Evolutionary conservation across 345 rosid species (phyloP).

Genomic region (Moringa oleifera): DNA sequence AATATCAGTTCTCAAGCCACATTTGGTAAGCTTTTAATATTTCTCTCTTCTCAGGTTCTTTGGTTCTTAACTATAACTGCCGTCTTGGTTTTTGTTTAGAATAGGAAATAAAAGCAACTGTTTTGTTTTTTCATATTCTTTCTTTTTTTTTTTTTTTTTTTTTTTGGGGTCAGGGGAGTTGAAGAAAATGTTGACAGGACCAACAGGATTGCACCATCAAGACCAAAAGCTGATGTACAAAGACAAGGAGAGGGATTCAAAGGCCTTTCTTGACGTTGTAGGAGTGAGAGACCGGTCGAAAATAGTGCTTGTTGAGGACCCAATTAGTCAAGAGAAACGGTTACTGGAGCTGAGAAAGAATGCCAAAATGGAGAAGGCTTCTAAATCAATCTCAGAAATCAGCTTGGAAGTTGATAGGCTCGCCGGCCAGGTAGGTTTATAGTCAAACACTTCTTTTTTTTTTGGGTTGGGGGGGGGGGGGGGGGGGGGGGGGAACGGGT

Average conservation of each 20-base stretch:
- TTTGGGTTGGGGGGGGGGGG: too few species aligned
- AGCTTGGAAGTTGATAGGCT: constrained; percentile 88
- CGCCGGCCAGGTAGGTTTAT: constrained; percentile 55
- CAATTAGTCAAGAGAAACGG: constrained; percentile 85
- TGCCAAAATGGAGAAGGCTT: constrained; percentile 84
- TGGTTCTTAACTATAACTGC: neutral
- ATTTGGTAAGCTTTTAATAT: constrained; percentile 47
- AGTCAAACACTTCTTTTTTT: too few species aligned
- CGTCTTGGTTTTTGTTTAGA: neutral
- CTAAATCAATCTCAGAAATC: constrained; percentile 82
- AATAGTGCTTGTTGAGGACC: constrained; percentile 79
- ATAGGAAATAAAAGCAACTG: too few species aligned
- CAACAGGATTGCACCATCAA: constrained; percentile 85
- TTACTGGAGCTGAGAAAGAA: constrained; percentile 72
- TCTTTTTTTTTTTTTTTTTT: constrained; percentile 2
- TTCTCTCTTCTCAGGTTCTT: neutral
- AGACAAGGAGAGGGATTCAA: constrained; percentile 95
- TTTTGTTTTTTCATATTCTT: too few species aligned
- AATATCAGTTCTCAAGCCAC: constrained; percentile 79
- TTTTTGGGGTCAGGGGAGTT: constrained; percentile 81
- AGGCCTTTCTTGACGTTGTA: constrained; percentile 67
- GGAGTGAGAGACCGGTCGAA: constrained; percentile 95
- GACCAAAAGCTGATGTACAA: constrained; percentile 91
- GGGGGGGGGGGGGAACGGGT: too few species aligned
- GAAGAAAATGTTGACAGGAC: constrained; percentile 86